Conservation (phyloP, 1,284 basidiomycete species). For the Ceratobasidium sp. region DNA sequence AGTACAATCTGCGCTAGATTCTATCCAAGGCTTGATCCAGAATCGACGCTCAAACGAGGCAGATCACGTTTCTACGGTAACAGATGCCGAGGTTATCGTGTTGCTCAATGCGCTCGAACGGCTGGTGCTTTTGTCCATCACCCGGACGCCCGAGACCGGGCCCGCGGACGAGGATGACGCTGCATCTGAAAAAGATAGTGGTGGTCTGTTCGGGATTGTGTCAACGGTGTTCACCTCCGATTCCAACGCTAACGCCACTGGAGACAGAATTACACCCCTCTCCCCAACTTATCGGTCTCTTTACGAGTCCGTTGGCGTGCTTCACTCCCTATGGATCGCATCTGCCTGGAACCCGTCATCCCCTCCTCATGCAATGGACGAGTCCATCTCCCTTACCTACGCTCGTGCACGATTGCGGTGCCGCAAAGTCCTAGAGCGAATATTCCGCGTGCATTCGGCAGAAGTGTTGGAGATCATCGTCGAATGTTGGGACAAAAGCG, state of each 20-base stretch:
- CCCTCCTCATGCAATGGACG: constrained; percentile 62
- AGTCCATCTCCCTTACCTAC: constrained; percentile 70
- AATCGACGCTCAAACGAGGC: constrained; percentile 51
- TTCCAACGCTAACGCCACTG: constrained; percentile 48
- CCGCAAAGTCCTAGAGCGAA: constrained; percentile 80
- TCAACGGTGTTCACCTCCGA: constrained; percentile 80
- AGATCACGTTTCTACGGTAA: constrained; percentile 59
- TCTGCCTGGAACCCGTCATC: constrained; percentile 59
- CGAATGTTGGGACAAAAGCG: constrained; percentile 71
- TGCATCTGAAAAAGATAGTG: constrained; percentile 70
- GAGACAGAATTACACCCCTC: constrained; percentile 55
- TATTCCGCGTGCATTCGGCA: constrained; percentile 79
- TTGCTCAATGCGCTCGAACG: constrained; percentile 83
- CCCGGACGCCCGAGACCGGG: constrained; percentile 53
- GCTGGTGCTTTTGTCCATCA: constrained; percentile 70
- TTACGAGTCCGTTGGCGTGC: constrained; percentile 71
- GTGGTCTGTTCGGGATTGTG: constrained; percentile 77
- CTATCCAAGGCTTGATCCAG: constrained; percentile 60
- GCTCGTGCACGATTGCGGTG: constrained; percentile 69
- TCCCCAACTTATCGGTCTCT: constrained; percentile 74
- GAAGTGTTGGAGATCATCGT: constrained; percentile 85
- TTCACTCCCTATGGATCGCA: constrained; percentile 72
- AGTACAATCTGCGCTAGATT: constrained; percentile 64
- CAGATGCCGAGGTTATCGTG: constrained; percentile 85
- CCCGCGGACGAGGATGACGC: constrained; percentile 58